Conservation (phyloP, 805 yeast species). For the Lachancea lanzarotensis region DNA sequence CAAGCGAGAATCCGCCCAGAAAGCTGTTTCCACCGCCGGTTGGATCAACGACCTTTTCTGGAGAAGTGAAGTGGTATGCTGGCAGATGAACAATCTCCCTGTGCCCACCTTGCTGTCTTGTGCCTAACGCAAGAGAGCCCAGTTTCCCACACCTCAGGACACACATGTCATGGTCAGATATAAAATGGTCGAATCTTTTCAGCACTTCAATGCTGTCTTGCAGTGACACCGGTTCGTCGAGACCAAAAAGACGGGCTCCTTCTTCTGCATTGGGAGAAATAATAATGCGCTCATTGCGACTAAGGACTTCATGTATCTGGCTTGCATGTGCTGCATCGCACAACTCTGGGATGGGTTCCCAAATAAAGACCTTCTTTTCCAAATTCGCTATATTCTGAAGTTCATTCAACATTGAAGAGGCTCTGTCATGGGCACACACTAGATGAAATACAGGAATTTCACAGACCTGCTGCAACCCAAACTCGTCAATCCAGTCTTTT, state of each 20-base stretch:
- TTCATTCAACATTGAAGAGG: slow-evolving; percentile 40
- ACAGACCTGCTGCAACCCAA: slow-evolving; percentile 34
- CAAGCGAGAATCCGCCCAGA: slow-evolving; percentile 72
- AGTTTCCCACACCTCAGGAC: slow-evolving; percentile 70
- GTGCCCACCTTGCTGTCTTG: slow-evolving; percentile 5
- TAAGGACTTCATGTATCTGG: slow-evolving; percentile 15
- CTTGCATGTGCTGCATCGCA: slow-evolving; percentile 49
- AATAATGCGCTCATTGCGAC: slow-evolving; percentile 13
- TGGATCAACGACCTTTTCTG: slow-evolving; percentile 63
- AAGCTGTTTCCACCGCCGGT: slow-evolving; percentile 95
- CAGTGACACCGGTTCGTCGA: slow-evolving; percentile 36
- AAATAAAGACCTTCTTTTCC: slow-evolving; percentile 45
- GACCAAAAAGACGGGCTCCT: slow-evolving; percentile 58
- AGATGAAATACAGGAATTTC: slow-evolving; percentile 49
- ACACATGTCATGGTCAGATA: slow-evolving; percentile 32
- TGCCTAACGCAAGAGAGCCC: slow-evolving; percentile 53
- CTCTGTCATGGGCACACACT: slow-evolving; percentile 65
- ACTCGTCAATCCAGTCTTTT: slow-evolving; percentile 36
- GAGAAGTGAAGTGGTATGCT: slow-evolving; percentile 55
- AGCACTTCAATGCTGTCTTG: slow-evolving; percentile 42
- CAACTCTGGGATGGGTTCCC: slow-evolving; percentile 84
- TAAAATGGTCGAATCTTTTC: slow-evolving; percentile 33
- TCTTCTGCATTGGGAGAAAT: slow-evolving; percentile 79
- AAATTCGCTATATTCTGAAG: slow-evolving; percentile 9
- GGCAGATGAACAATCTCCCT: slow-evolving; percentile 45